These are phyloP conservation scores for Clonostachys sp. DNA, from an alignment of 2,329 filamentous ascomycete species.

Conservation along the genomic window DNA sequence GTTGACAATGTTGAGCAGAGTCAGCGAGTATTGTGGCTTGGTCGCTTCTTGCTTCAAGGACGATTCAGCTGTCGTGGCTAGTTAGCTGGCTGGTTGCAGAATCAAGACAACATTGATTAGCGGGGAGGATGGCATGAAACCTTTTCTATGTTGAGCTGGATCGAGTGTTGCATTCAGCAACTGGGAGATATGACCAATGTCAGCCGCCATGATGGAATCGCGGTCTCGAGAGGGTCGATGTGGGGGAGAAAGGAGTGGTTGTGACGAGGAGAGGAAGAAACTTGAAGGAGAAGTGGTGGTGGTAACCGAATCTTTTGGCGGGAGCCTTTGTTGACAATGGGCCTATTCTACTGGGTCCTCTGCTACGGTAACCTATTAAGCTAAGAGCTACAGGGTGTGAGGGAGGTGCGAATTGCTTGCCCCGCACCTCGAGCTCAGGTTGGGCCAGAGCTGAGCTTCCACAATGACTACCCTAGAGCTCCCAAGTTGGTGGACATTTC, in stretches of 20 bases:
- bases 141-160: constrained; percentile 83
- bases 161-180: constrained; percentile 89
- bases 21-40: constrained; percentile 83
- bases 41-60: constrained; percentile 74
- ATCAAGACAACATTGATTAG: constrained; percentile 10
- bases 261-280: not conserved
- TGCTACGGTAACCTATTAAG: no score
- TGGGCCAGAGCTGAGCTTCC: no score
- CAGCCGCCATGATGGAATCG: constrained; percentile 46
- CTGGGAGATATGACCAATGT: constrained; percentile 64
- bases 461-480: no score
- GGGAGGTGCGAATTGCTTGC: no score
- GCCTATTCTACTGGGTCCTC: not conserved
- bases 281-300: constrained; percentile 1
- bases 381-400: no score
- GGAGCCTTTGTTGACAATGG: not conserved
- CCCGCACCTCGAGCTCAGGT: no score
- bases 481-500: no score
- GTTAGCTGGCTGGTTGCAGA: not conserved
- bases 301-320: not conserved
- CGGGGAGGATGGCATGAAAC: constrained; percentile 40
- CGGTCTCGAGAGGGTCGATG: constrained; percentile 3
- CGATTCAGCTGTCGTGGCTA: constrained; percentile 62
- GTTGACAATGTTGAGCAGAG: constrained; percentile 85
- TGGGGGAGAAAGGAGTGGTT: not conserved